Conservation (phyloP, 2,329 filamentous ascomycete species). For the Pseudogymnoascus sp. region DNA sequence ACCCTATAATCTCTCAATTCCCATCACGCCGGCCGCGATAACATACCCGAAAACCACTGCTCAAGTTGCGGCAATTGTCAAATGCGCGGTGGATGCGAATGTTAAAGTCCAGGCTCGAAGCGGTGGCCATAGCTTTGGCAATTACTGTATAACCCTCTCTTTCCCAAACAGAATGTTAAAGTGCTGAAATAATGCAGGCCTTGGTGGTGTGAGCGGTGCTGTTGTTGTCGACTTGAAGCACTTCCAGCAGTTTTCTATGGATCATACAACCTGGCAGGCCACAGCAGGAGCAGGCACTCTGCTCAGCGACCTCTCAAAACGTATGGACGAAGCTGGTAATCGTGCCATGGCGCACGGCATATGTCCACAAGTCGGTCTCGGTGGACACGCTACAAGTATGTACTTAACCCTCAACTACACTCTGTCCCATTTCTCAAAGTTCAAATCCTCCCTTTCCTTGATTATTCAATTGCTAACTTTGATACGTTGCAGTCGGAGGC, state of each 20-base stretch:
- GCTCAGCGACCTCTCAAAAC: slow-evolving; percentile 43
- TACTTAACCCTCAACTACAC: slow-evolving; percentile 31
- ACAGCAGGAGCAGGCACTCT: slow-evolving; percentile 45
- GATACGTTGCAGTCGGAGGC: slow-evolving; percentile 30
- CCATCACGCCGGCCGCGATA: slow-evolving; percentile 19
- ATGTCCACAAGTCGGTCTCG: slow-evolving; percentile 50
- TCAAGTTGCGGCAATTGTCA: slow-evolving; percentile 36
- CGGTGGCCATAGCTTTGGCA: slow-evolving; percentile 47
- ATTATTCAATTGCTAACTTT: slow-evolving; percentile 23
- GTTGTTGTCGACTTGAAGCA: slow-evolving; percentile 47
- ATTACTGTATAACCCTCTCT: slow-evolving; percentile 29
- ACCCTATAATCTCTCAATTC: slow-evolving; percentile 20
- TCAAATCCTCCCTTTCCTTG: not conserved
- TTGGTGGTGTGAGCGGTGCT: slow-evolving; percentile 43
- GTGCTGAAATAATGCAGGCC: slow-evolving; percentile 24
- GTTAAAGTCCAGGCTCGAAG: slow-evolving; percentile 42
- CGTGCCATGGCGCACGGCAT: slow-evolving; percentile 53
- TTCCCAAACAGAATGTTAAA: not conserved
- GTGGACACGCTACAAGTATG: slow-evolving; percentile 44
- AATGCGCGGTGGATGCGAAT: slow-evolving; percentile 34
- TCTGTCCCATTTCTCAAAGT: slow-evolving; percentile 31
- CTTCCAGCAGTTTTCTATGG: slow-evolving; percentile 45
- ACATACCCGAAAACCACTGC: slow-evolving; percentile 26
- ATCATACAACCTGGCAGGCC: slow-evolving; percentile 43
- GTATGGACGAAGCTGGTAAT: slow-evolving; percentile 41